Conservation (phyloP, 139 green algal species). For the Auxenochlorella protothecoides region DNA sequence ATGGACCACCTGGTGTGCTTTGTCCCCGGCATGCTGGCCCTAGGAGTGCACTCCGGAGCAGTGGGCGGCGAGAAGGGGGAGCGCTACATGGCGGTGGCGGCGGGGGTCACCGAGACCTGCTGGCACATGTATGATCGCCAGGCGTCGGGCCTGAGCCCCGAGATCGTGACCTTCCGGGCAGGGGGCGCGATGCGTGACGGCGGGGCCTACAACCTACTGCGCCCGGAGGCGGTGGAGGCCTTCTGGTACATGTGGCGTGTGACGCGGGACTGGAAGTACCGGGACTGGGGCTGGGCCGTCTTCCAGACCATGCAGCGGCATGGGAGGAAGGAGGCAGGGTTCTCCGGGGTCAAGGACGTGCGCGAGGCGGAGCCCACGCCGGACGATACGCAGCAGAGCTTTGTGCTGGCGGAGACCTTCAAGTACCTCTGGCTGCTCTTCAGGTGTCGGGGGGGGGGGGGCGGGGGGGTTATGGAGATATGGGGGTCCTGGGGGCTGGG, state of each 20-base stretch:
- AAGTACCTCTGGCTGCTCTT: conserved; percentile 79
- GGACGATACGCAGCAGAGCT: conserved; percentile 67
- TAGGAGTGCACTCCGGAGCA: conserved; percentile 33
- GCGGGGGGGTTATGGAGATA: neutral
- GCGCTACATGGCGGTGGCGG: conserved; percentile 33
- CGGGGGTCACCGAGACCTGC: conserved; percentile 36
- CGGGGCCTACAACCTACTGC: conserved; percentile 41
- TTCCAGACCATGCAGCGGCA: conserved; percentile 53
- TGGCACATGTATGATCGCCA: conserved; percentile 33
- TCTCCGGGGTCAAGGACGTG: conserved; percentile 55
- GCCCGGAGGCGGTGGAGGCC: conserved; percentile 60
- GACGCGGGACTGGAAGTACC: conserved; percentile 52
- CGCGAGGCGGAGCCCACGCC: conserved; percentile 8
- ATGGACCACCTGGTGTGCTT: conserved; percentile 74
- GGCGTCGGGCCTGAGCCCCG: conserved; percentile 35
- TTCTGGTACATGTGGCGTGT: conserved; percentile 19
- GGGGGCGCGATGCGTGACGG: conserved; percentile 25
- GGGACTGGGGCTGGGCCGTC: conserved; percentile 61
- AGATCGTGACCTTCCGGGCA: conserved; percentile 26
- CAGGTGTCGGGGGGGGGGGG: conserved; percentile 1
- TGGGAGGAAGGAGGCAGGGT: conserved; percentile 46
- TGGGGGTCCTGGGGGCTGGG: neutral
- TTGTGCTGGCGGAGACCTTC: conserved; percentile 71
- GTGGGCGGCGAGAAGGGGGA: conserved; percentile 25
- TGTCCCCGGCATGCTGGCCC: conserved; percentile 47